Evolutionary conservation across 2,329 filamentous ascomycete genomes (phyloP).

Genomic region (Exophiala sp.): DNA sequence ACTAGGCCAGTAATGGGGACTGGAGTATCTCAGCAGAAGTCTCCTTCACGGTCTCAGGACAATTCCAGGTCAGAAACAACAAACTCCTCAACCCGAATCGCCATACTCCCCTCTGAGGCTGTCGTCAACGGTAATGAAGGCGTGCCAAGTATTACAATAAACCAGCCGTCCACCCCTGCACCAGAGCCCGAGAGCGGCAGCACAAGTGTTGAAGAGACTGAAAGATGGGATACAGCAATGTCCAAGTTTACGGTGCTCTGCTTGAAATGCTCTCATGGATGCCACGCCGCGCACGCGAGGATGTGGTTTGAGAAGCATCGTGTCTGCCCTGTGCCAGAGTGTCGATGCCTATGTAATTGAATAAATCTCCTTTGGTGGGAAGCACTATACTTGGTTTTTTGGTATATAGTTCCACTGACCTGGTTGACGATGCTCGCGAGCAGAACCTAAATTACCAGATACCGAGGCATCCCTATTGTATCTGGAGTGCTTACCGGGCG

Average conservation of each 20-base stretch:
- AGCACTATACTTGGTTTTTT: too few species aligned
- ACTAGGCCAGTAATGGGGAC: conserved; percentile 27
- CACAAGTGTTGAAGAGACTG: conserved; percentile 9
- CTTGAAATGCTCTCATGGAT: conserved; percentile 61
- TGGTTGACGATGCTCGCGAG: too few species aligned
- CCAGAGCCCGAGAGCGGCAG: conserved; percentile 8
- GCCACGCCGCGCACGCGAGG: conserved; percentile 60
- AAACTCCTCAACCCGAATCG: conserved; percentile 29
- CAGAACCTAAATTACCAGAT: too few species aligned
- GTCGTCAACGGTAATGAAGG: background rate
- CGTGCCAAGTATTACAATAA: conserved; percentile 5
- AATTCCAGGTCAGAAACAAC: conserved; percentile 30
- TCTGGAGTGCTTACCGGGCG: too few species aligned
- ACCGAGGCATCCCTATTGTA: too few species aligned
- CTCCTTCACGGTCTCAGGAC: conserved; percentile 16
- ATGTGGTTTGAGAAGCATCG: conserved; percentile 58
- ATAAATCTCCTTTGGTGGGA: background rate
- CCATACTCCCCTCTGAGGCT: background rate
- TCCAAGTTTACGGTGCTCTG: conserved; percentile 59
- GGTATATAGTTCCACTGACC: too few species aligned
- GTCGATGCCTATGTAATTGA: conserved; percentile 50
- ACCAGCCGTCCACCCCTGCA: background rate
- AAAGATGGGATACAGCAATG: conserved; percentile 43
- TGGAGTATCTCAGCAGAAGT: conserved; percentile 11
- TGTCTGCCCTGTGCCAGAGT: conserved; percentile 55